Base-by-base conservation (phyloP, 2,329 filamentous ascomycete species). In the Aspergillus chevalieri region DNA sequence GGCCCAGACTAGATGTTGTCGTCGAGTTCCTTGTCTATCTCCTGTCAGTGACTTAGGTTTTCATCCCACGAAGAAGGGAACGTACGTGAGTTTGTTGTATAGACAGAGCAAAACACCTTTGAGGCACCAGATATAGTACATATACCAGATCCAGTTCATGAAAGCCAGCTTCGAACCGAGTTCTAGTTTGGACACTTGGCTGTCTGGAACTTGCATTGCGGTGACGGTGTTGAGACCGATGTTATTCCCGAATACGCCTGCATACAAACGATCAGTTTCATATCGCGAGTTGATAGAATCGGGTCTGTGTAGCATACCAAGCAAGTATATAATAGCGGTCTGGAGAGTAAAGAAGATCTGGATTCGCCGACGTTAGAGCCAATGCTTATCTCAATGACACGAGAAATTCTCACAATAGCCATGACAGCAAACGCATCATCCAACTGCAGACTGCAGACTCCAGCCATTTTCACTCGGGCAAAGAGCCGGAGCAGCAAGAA, bases 111-210 rank as follows among this genome's bases (percentile, higher is more conserved):
- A 50, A n/a, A 68, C 60, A 2, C 57, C 61, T 43, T 68, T 67
- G 21, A 66, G 46, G 24, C 51, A 60, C 65, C 65, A 68, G 5
- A 67, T 60, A 48, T 64, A 58, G 38, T 53, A 59, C 22, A 68
- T 61, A 46, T 67, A 68, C 58, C 61, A 66, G 45, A 66, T 62
- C 65, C 65, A 68, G 45, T 63, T 64, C 47, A 57, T 58, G 34
- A 65, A 64, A 15, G 63, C 62, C 30, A 64, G 39, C 42, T 66
- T 68, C 2, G 62, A 65, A 9, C 65, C 65, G 4, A 62, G 38
- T 1, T 54, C 48, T 42, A 65, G 53, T 10, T 49, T 41, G 6
- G 55, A 47, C 0, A 67, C 39, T 24, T 61, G 49, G 38, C 47
- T 54, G 5, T 61, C 60, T 2, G 62, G 61, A 4, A 67, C 51